These are phyloP conservation scores for Sisymbrium irio DNA, from an alignment of 345 rosid species.

Conservation along the genomic window DNA sequence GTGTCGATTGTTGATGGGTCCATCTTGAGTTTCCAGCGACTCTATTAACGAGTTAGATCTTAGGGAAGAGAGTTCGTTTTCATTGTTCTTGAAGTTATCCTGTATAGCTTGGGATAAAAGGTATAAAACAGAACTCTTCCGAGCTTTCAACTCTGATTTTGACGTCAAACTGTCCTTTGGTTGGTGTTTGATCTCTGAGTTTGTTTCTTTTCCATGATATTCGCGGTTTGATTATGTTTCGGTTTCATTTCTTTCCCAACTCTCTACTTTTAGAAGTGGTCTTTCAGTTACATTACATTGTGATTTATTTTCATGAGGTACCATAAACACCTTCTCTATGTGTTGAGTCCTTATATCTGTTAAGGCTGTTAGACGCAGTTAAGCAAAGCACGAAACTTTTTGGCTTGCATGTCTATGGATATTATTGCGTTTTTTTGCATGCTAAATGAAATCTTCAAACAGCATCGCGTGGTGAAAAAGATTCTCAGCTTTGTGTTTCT, in stretches of 20 bases:
- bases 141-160: background rate
- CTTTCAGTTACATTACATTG: background rate
- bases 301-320: background rate
- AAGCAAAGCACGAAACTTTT: background rate
- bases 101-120: background rate
- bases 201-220: background rate
- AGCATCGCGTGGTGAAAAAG: background rate
- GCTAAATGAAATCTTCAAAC: background rate
- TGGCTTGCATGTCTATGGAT: background rate
- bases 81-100: background rate
- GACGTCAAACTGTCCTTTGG: slow-evolving; percentile 11
- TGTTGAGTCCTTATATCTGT: background rate
- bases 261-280: background rate
- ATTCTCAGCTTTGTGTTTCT: slow-evolving; percentile 1
- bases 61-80: background rate
- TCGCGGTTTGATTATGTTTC: no score
- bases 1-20: slow-evolving; percentile 31
- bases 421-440: background rate
- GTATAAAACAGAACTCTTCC: background rate
- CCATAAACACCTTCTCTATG: background rate
- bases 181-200: background rate
- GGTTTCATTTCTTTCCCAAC: background rate
- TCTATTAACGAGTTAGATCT: background rate
- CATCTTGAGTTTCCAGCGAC: slow-evolving; percentile 2
- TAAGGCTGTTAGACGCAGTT: background rate